These are phyloP conservation scores for Blastocystis sp. DNA, from an alignment of 352 stramenopile species.

Conservation along the genomic window DNA sequence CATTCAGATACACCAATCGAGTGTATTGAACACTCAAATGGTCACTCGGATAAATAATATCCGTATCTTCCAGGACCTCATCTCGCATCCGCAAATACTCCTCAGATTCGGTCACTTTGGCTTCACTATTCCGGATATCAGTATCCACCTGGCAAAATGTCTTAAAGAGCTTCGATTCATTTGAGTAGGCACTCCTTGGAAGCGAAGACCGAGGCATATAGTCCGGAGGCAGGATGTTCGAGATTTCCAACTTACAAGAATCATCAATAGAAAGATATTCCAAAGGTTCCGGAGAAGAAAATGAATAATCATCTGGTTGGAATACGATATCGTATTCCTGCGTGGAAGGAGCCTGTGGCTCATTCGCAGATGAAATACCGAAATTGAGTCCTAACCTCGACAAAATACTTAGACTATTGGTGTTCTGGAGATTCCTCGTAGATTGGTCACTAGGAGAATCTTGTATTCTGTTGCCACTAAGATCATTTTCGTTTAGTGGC, in stretches of 20 bases:
- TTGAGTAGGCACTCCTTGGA: background rate
- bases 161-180: background rate
- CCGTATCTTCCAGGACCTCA: background rate
- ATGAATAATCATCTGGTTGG: background rate
- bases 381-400: background rate
- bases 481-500: background rate
- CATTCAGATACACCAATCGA: background rate
- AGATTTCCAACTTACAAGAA: background rate
- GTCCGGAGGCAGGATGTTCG: background rate
- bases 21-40: slow-evolving; percentile 1
- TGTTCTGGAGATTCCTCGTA: background rate
- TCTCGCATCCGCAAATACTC: slow-evolving; percentile 5
- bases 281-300: background rate
- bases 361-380: too few relatives aligned
- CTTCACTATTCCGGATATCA: background rate
- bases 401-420: background rate
- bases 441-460: background rate
- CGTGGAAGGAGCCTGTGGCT: too few relatives aligned
- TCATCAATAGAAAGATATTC: background rate
- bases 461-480: background rate
- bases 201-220: background rate
- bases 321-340: background rate
- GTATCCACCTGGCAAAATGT: background rate
- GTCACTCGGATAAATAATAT: background rate
- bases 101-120: background rate